Evolutionary conservation across 306 rosid genomes (phyloP), one percentile per base, ranked within the genome.

Genomic region (Vicia sativa): DNA sequence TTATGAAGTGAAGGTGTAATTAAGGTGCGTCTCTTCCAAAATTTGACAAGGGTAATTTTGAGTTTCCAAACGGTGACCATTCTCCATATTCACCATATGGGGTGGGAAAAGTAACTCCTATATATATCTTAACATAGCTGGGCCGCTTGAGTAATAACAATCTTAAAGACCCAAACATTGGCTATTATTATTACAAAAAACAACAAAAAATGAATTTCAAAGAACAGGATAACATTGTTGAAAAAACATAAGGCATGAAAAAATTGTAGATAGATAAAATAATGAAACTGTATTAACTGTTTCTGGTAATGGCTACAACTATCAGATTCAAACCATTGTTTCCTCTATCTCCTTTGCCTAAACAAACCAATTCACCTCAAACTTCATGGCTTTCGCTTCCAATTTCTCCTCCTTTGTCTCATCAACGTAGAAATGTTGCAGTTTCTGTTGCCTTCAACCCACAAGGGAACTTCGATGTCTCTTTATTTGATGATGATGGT

Each of bases 381-480:
- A 4, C 43, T 78, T 69, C 83, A 62, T 77, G 67, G 63, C 61
- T 7, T 69, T 65, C 76, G 65, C 59, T 74, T 18, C 85, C 83
- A 67, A 48, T 67, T 63, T 78, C 75, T 31, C 49, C 29, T 10
- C 14, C 35, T 44, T 1, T 7, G 11, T 42, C 5, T 11, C 48
- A 74, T 45, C 90, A 69, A 31, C 79, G 87, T 38, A 43, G 62
- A 13, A 62, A 77, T 54, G 74, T 83, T 38, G 66, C 90, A 0
- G 87, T 77, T 65, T 88, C 96, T 0, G 97, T 93, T 74, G 82
- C 96, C 18, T 93, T 88, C 87, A 85, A 93, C 56, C 96, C 97
- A 0, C 89, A 87, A 52, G 96, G 96, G n/a, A 88, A 90, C 62
- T 93, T 79, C 28, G 96, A 93, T 80, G 68, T 90, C 72, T 83